phyloP scores from a whole-genome alignment of 108 stramenopile genomes.

The Fragilariopsis cylindrus region DNA sequence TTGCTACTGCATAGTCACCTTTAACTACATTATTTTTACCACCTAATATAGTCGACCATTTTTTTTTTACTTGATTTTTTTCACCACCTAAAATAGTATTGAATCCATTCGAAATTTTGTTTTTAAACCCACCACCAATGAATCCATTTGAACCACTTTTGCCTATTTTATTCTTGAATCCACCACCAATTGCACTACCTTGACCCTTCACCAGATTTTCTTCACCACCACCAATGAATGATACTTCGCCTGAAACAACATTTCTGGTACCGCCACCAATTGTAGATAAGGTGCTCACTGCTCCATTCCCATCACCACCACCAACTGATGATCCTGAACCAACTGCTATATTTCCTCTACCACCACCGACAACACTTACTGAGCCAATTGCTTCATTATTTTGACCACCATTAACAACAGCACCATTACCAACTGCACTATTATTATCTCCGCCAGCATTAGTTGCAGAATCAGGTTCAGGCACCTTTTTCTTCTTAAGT shows the following conservation, averaged over 20 bases:
- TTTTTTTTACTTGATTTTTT: neutral
- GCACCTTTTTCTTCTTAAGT: no score
- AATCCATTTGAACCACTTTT: neutral
- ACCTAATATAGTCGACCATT: no score
- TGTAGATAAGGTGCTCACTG: neutral
- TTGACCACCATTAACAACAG: neutral
- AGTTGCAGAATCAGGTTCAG: no score
- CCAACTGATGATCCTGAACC: neutral
- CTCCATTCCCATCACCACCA: conserved; percentile 1
- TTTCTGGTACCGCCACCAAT: neutral
- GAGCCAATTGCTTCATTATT: neutral
- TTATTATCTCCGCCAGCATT: neutral
- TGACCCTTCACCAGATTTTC: neutral
- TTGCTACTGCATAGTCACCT: neutral
- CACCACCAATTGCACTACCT: neutral
- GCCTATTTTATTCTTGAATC: neutral
- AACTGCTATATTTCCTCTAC: neutral
- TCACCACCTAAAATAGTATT: neutral
- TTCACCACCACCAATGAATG: conserved; percentile 1
- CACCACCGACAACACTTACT: neutral
- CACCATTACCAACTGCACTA: neutral
- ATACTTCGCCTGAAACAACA: conserved; percentile 1
- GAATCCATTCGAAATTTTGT: neutral
- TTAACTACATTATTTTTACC: neutral
- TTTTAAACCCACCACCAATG: neutral